These are phyloP conservation scores for Epithele typhae DNA, from an alignment of 768 basidiomycete species.

Conservation along the genomic window DNA sequence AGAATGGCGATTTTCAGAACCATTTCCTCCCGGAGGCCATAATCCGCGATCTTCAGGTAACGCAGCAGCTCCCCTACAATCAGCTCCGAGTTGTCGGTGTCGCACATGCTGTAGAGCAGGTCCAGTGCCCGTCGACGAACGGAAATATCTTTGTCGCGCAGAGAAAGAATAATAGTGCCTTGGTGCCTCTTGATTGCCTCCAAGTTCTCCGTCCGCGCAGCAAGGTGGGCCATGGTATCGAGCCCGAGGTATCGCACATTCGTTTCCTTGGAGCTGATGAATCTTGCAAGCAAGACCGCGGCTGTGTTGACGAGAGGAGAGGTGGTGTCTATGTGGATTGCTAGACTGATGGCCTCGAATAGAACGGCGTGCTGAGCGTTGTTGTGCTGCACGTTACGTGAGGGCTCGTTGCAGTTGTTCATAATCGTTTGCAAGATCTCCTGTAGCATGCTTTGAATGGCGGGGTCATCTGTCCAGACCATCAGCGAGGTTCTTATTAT, in stretches of 20 bases:
- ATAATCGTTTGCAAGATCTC: slow-evolving; percentile 87
- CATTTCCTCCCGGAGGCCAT: slow-evolving; percentile 96
- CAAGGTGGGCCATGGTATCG: slow-evolving; percentile 98
- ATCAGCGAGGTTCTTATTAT: neutral
- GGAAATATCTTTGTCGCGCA: slow-evolving; percentile 96
- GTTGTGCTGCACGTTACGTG: slow-evolving; percentile 95
- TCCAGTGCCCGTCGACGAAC: slow-evolving; percentile 93
- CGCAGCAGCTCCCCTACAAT: slow-evolving; percentile 94
- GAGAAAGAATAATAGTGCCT: slow-evolving; percentile 87
- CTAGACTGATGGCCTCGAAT: slow-evolving; percentile 95
- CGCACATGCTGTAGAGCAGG: slow-evolving; percentile 98
- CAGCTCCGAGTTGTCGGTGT: slow-evolving; percentile 91
- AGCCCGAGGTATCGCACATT: slow-evolving; percentile 97
- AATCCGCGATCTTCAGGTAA: slow-evolving; percentile 95
- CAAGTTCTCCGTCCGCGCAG: slow-evolving; percentile 87
- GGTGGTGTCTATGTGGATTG: slow-evolving; percentile 91
- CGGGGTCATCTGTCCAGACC: slow-evolving; percentile 67
- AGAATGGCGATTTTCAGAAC: slow-evolving; percentile 97
- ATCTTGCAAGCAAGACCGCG: slow-evolving; percentile 86
- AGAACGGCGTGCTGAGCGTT: slow-evolving; percentile 98
- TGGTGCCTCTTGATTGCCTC: slow-evolving; percentile 94
- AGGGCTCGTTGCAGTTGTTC: slow-evolving; percentile 86
- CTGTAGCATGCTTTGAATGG: slow-evolving; percentile 70
- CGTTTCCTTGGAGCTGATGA: slow-evolving; percentile 97
- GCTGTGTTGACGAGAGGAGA: slow-evolving; percentile 86